Conservation (phyloP, 108 stramenopile species). For the Cyclotella kingstonii region DNA sequence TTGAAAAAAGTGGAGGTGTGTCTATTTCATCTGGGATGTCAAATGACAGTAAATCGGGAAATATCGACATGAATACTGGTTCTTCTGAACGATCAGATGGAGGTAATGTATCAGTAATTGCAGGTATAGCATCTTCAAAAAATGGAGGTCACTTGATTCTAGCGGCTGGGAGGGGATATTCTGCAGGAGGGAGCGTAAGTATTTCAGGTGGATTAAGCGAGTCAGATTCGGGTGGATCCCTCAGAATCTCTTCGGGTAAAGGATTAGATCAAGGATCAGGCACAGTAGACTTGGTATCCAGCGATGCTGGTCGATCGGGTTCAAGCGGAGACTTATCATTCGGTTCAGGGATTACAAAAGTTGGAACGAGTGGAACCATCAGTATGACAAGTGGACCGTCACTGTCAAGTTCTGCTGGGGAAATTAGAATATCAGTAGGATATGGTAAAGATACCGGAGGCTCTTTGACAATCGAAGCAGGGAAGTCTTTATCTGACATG, state of each 20-base stretch:
- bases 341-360: not conserved
- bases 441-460: constrained; percentile 3
- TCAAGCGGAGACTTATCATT: constrained; percentile 5
- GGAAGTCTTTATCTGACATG: not conserved
- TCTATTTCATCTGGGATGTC: not conserved
- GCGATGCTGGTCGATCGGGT: constrained; percentile 1
- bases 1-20: constrained; percentile 13
- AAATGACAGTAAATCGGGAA: constrained; percentile 1
- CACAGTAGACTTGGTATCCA: not conserved
- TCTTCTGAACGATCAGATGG: not conserved
- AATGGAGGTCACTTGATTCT: constrained; percentile 5
- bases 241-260: constrained; percentile 3
- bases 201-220: constrained; percentile 11
- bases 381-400: constrained; percentile 15
- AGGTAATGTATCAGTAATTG: not conserved
- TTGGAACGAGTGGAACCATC: constrained; percentile 1
- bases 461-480: not conserved
- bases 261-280: constrained; percentile 7
- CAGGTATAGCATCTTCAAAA: not conserved
- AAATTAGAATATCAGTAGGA: constrained; percentile 8
- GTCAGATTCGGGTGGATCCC: constrained; percentile 3
- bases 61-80: not conserved
- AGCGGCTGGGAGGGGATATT: constrained; percentile 4
- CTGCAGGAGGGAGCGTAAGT: constrained; percentile 5
- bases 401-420: constrained; percentile 8